A percentile compares a stretch with the other conserved stretches of the same genome.
Evolutionary conservation across 345 rosid species (phyloP).

Genomic region (Murraya paniculata): DNA sequence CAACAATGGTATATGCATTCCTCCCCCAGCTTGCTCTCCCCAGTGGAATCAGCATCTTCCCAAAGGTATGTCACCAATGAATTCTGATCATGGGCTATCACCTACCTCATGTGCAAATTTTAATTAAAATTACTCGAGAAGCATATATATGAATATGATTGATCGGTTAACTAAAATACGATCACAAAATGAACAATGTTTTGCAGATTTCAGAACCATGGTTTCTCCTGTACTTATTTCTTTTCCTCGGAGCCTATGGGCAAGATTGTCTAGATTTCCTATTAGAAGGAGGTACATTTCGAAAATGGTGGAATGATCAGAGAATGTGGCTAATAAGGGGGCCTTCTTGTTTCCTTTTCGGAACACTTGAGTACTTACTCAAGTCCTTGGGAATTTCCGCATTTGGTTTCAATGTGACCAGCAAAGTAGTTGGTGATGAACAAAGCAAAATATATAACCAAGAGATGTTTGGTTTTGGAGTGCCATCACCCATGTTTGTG

Average conservation of each 20-base stretch:
- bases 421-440: slow-evolving; percentile 50
- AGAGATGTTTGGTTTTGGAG: slow-evolving; percentile 62
- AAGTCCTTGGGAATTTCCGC: slow-evolving; percentile 44
- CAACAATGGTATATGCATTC: slow-evolving; percentile 44
- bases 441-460: slow-evolving; percentile 52
- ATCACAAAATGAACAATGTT: background rate
- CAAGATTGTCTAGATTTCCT: slow-evolving; percentile 45
- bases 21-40: slow-evolving; percentile 68
- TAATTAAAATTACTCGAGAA: background rate
- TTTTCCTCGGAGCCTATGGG: slow-evolving; percentile 56
- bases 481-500: slow-evolving; percentile 52
- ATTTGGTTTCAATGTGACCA: slow-evolving; percentile 52
- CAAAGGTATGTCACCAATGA: slow-evolving; percentile 32
- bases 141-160: background rate
- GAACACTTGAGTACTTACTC: slow-evolving; percentile 40
- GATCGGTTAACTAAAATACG: background rate
- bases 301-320: slow-evolving; percentile 77
- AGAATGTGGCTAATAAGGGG: slow-evolving; percentile 60
- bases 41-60: slow-evolving; percentile 43
- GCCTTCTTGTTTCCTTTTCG: slow-evolving; percentile 37
- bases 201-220: slow-evolving; percentile 54
- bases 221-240: slow-evolving; percentile 59
- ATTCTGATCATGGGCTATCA: too few relatives aligned
- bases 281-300: slow-evolving; percentile 39
- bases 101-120: too few relatives aligned